Evolutionary conservation across 1,284 basidiomycete genomes (phyloP).

Genomic region (Cryptococcus sp.): DNA sequence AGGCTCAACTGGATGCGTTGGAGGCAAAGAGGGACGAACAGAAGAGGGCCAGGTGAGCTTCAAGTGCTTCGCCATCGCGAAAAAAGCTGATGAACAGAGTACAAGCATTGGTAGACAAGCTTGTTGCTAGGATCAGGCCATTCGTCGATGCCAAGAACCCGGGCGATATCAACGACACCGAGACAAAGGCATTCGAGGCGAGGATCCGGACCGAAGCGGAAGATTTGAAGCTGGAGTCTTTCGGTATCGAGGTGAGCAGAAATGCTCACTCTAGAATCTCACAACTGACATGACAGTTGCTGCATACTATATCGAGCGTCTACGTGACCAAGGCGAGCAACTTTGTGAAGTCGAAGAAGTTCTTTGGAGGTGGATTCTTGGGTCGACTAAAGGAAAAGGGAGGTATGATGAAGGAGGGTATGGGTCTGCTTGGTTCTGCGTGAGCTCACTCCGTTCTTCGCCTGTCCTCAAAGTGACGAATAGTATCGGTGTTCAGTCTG

Average conservation of each 20-base stretch:
- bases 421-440: constrained; percentile 87
- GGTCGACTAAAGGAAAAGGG: constrained; percentile 93
- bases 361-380: constrained; percentile 76
- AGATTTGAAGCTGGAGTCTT: constrained; percentile 95
- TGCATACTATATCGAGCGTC: constrained; percentile 80
- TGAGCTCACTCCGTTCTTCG: constrained; percentile 30
- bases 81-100: constrained; percentile 43
- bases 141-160: constrained; percentile 85
- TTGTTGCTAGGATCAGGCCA: constrained; percentile 75
- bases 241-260: constrained; percentile 79
- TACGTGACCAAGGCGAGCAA: constrained; percentile 92
- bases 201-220: constrained; percentile 82
- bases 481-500: constrained; percentile 62
- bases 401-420: constrained; percentile 83
- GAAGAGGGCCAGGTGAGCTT: constrained; percentile 61
- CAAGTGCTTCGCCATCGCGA: not conserved
- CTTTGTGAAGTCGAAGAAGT: constrained; percentile 85
- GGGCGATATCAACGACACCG: constrained; percentile 76
- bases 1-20: constrained; percentile 69
- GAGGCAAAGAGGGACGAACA: constrained; percentile 72
- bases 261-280: not conserved
- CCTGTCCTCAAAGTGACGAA: not conserved
- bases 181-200: constrained; percentile 70
- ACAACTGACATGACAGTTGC: constrained; percentile 50
- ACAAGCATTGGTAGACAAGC: constrained; percentile 64